Evolutionary conservation across 2,329 filamentous ascomycete species (phyloP), one percentile per base, ranked within the genome.

Genomic region (Fusarium veterinarium): DNA sequence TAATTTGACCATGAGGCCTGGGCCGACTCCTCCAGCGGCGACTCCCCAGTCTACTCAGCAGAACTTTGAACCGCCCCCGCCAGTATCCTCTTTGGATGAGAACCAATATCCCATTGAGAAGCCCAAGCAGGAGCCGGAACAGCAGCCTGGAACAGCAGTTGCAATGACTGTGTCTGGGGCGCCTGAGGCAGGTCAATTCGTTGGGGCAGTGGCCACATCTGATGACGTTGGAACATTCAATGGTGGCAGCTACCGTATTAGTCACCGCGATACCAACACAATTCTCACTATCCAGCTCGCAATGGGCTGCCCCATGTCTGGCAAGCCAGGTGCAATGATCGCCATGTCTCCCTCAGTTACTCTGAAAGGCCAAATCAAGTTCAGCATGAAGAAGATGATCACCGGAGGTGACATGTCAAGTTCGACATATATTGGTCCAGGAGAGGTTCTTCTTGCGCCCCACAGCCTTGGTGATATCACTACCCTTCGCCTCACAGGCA

Each of bases 211-310:
- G 40, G 84, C 91, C 1, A 87, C 88, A 2, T 86, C 90, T 35
- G 96, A 98, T 81, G 95, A 97, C 75, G 90, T 97, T 4, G 96
- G 96, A n/a, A 96, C 93, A 0, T 99, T 98, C 86, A 98, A 98
- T 80, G 96, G 96, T 20, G 96, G 96, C 17, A 95, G 93, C 79
- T 99, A 95, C 80, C 89, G 96, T 46, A 95, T 98, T 79, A 96
- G 93, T 78, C 96, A 99, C 79, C 89, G 96, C 28, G 95, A 98
- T 81, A 92, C 90, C 65, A 99, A 98, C 81, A 95, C 93, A 2
- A 92, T 98, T 74, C 82, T 98, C 69, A 98, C 95, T 1, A 83
- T 98, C 28, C 95, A 98, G 81, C 84, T 98, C 49, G 95, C 95
- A 17, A 92, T 96, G 80, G 95, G 95, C 5, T 97, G 94, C 77